Evolutionary conservation across 805 yeast species (phyloP).

Genomic region (Candida ipomoeae): DNA sequence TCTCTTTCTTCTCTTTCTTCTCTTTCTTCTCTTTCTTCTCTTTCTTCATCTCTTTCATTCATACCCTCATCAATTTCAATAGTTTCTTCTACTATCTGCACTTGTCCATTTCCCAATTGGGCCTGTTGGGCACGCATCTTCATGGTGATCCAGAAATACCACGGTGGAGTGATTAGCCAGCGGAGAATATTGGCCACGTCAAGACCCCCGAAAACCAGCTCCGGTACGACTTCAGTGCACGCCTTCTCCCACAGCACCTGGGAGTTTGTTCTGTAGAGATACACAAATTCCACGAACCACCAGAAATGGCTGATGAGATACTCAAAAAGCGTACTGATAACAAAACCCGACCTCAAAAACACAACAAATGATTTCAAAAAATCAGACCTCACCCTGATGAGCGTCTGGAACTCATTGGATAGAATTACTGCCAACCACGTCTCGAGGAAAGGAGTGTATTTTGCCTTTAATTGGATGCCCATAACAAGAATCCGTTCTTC

Average conservation of each 20-base stretch:
- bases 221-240: background rate
- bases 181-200: background rate
- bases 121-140: background rate
- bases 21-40: no score
- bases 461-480: conserved; percentile 40
- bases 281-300: conserved; percentile 28
- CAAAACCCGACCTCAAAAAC: conserved; percentile 9
- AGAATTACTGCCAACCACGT: conserved; percentile 11
- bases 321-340: conserved; percentile 16
- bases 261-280: conserved; percentile 6
- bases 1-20: background rate
- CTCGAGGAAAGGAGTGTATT: conserved; percentile 38
- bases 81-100: background rate
- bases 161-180: conserved; percentile 4
- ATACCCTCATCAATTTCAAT: background rate
- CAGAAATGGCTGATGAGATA: conserved; percentile 27
- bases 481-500: conserved; percentile 35
- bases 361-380: conserved; percentile 3
- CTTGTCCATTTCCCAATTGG: background rate
- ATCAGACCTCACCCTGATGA: background rate
- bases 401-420: conserved; percentile 12
- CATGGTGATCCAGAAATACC: conserved; percentile 4
- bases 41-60: background rate
- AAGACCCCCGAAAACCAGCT: background rate
- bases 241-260: background rate